phyloP scores from a whole-genome alignment of 2,329 filamentous ascomycete genomes.

The Fusarium dimerum region DNA sequence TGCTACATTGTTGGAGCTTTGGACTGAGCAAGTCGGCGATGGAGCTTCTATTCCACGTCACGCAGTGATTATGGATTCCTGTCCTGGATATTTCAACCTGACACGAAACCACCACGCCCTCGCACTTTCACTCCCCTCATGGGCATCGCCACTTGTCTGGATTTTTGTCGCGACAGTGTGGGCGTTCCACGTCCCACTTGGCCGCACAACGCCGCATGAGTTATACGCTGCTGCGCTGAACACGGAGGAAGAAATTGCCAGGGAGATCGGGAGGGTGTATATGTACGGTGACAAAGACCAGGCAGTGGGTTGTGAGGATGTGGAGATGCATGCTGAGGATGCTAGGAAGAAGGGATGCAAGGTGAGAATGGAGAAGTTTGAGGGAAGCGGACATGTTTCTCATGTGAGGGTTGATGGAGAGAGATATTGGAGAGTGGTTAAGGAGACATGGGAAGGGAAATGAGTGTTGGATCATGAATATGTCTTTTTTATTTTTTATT shows the following conservation, averaged over 20 bases:
- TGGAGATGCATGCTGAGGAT: conserved; percentile 49
- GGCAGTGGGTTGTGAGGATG: conserved; percentile 47
- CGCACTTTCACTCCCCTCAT: conserved; percentile 36
- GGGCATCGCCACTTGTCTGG: conserved; percentile 37
- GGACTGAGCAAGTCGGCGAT: conserved; percentile 17
- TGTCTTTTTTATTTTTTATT: too few species aligned
- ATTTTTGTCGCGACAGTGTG: conserved; percentile 35
- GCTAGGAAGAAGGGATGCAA: conserved; percentile 42
- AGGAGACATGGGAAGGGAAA: conserved; percentile 45
- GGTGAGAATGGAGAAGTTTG: conserved; percentile 48
- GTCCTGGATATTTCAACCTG: conserved; percentile 47
- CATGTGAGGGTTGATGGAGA: conserved; percentile 46
- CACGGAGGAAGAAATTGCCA: conserved; percentile 29
- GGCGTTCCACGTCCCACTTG: conserved; percentile 32
- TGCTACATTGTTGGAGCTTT: conserved; percentile 31
- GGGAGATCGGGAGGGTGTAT: conserved; percentile 50
- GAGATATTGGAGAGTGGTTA: conserved; percentile 53
- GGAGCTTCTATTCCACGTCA: conserved; percentile 40
- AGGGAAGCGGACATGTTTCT: conserved; percentile 51
- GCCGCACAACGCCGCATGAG: conserved; percentile 33
- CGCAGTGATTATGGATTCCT: conserved; percentile 49
- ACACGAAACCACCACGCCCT: conserved; percentile 41
- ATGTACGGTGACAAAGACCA: conserved; percentile 51
- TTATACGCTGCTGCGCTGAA: conserved; percentile 41
- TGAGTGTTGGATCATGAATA: background rate